phyloP scores from a whole-genome alignment of 1,139 yeast species.

The Pichia sp. region DNA sequence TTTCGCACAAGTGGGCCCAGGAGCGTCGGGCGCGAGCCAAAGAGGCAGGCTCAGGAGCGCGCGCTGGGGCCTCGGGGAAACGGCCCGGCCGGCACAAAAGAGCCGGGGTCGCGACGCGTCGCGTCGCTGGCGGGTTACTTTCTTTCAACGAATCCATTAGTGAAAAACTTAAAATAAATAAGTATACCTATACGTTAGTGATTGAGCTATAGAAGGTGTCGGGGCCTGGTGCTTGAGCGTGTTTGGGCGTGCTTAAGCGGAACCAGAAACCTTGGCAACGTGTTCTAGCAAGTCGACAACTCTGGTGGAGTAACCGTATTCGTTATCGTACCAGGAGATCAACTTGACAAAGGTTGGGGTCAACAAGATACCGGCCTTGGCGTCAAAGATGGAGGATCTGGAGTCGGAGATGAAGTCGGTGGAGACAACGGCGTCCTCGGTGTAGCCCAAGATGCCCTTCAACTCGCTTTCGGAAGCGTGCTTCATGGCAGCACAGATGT shows the following conservation, averaged over 20 bases:
- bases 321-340: slow-evolving; percentile 87
- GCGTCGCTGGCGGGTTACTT: too few relatives aligned
- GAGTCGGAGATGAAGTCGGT: slow-evolving; percentile 75
- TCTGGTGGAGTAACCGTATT: slow-evolving; percentile 87
- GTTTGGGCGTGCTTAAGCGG: slow-evolving; percentile 15
- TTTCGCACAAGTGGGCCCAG: too few relatives aligned
- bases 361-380: slow-evolving; percentile 80
- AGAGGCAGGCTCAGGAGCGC: too few relatives aligned
- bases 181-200: background rate
- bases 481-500: slow-evolving; percentile 67
- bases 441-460: slow-evolving; percentile 77
- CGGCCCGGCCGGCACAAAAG: too few relatives aligned
- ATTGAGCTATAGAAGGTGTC: too few relatives aligned
- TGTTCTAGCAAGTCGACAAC: slow-evolving; percentile 81
- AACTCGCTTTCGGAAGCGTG: slow-evolving; percentile 66
- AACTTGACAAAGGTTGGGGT: slow-evolving; percentile 83
- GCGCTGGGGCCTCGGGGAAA: too few relatives aligned
- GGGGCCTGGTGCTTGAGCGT: slow-evolving; percentile 9
- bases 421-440: slow-evolving; percentile 82
- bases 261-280: slow-evolving; percentile 47
- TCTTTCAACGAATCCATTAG: background rate
- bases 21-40: too few relatives aligned
- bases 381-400: slow-evolving; percentile 79
- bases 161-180: background rate
- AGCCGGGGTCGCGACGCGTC: too few relatives aligned